Conservation (phyloP, 2,329 filamentous ascomycete species). For the Colletotrichum sp. region DNA sequence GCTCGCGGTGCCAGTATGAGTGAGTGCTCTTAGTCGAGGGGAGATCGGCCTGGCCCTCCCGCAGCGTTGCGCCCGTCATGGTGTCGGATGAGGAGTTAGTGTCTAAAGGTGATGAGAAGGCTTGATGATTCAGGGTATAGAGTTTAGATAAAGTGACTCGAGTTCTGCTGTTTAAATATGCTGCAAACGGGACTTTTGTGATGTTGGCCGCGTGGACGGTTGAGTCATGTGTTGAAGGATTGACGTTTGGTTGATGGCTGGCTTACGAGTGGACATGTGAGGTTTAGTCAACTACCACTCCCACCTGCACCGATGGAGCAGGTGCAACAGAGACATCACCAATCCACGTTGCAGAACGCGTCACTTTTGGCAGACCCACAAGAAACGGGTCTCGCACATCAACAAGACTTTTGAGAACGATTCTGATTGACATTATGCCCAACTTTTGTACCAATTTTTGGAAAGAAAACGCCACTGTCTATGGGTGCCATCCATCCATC, state of each 20-base stretch:
- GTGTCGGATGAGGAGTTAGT: neutral
- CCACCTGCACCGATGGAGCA: neutral
- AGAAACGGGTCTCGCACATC: neutral
- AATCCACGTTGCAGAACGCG: neutral
- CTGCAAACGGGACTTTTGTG: neutral
- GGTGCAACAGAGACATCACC: neutral
- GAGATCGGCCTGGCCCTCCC: slow-evolving; percentile 53
- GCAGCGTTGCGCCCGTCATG: slow-evolving; percentile 36
- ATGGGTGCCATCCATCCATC: slow-evolving; percentile 17
- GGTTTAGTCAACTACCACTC: neutral
- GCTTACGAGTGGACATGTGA: neutral
- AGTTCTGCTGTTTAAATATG: neutral
- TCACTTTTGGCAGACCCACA: neutral
- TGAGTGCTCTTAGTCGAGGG: slow-evolving; percentile 65
- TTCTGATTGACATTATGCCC: slow-evolving; percentile 2
- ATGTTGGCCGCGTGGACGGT: neutral
- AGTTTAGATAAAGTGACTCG: neutral
- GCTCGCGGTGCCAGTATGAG: slow-evolving; percentile 78
- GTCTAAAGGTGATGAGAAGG: neutral
- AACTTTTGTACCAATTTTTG: neutral
- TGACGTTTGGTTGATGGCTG: neutral
- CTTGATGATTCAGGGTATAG: neutral
- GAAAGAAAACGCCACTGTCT: slow-evolving; percentile 18
- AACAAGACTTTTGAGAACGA: neutral
- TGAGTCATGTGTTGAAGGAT: neutral